Evolutionary conservation across 108 stramenopile genomes (phyloP).

Genomic region (Nitzschia inconspicua): DNA sequence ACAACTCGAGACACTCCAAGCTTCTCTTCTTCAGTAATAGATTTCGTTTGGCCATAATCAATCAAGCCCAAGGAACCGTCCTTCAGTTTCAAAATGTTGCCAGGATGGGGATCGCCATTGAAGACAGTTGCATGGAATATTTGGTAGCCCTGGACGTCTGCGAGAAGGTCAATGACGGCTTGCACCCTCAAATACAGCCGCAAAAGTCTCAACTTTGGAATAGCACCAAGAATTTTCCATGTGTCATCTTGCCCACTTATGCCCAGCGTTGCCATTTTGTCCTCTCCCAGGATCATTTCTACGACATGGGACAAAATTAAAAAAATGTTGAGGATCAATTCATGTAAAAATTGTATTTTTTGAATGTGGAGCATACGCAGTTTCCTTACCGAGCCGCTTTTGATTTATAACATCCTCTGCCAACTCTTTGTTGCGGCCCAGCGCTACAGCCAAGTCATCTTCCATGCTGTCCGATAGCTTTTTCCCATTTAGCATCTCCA

Average conservation of each 20-base stretch:
- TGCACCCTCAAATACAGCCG: constrained; percentile 32
- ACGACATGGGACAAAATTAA: not conserved
- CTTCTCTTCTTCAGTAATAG: constrained; percentile 41
- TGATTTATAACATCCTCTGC: constrained; percentile 36
- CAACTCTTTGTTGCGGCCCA: constrained; percentile 36
- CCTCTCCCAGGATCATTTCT: constrained; percentile 36
- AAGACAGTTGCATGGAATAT: constrained; percentile 59
- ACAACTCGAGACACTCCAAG: constrained; percentile 53
- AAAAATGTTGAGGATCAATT: not conserved
- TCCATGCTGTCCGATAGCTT: constrained; percentile 57
- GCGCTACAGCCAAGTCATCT: constrained; percentile 33
- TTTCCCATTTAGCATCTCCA: constrained; percentile 61
- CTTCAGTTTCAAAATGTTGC: constrained; percentile 49
- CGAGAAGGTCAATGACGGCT: constrained; percentile 40
- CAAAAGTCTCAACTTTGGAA: constrained; percentile 22
- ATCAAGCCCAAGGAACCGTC: constrained; percentile 63
- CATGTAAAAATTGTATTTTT: not conserved
- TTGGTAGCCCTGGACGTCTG: constrained; percentile 74
- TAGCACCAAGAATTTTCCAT: not conserved
- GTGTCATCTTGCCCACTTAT: not conserved
- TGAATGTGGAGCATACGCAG: no score
- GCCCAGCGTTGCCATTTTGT: constrained; percentile 5
- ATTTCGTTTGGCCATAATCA: constrained; percentile 69
- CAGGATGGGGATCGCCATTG: constrained; percentile 66
- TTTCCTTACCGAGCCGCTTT: constrained; percentile 29